Evolutionary conservation across 495 filamentous ascomycete genomes (phyloP).

Genomic region (Aspergillus nanangensis): DNA sequence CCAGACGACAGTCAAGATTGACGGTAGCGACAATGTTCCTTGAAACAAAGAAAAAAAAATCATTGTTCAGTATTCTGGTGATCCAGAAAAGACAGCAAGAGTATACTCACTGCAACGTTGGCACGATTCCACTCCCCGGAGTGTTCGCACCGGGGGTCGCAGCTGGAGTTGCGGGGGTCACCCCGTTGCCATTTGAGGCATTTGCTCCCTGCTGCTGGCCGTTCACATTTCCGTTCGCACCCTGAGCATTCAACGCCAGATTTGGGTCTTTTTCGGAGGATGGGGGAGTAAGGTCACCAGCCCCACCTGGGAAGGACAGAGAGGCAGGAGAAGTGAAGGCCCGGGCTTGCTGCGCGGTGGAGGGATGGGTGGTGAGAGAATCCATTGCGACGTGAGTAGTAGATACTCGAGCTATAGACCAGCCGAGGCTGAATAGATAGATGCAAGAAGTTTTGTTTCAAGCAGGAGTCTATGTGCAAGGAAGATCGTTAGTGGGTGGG

Average conservation of each 20-base stretch:
- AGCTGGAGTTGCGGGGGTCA: constrained; percentile 93
- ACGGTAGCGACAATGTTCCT: constrained; percentile 99
- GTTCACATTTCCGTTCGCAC: constrained; percentile 43
- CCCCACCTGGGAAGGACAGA: constrained; percentile 83
- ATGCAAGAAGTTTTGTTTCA: constrained; percentile 6
- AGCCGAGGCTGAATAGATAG: constrained; percentile 16
- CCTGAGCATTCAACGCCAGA: constrained; percentile 41
- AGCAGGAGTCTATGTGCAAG: constrained; percentile 12
- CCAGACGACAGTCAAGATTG: constrained; percentile 96
- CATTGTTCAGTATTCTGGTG: constrained; percentile 48
- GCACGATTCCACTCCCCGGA: constrained; percentile 86
- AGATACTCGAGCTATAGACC: constrained; percentile 19
- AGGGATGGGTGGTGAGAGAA: constrained; percentile 81
- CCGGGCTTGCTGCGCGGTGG: constrained; percentile 83
- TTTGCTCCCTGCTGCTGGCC: constrained; percentile 59
- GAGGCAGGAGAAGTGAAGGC: constrained; percentile 86
- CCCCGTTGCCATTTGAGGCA: constrained; percentile 69
- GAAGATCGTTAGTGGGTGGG: constrained; percentile 1
- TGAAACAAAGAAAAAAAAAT: constrained; percentile 51
- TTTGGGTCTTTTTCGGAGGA: constrained; percentile 59
- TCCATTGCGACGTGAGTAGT: constrained; percentile 60
- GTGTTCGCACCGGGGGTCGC: constrained; percentile 80
- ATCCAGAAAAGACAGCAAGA: constrained; percentile 42
- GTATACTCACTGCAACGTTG: constrained; percentile 95
- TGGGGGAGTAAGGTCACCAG: constrained; percentile 76